Base-by-base conservation (phyloP, 2,329 filamentous ascomycete species). In the Fusarium xylarioides region DNA sequence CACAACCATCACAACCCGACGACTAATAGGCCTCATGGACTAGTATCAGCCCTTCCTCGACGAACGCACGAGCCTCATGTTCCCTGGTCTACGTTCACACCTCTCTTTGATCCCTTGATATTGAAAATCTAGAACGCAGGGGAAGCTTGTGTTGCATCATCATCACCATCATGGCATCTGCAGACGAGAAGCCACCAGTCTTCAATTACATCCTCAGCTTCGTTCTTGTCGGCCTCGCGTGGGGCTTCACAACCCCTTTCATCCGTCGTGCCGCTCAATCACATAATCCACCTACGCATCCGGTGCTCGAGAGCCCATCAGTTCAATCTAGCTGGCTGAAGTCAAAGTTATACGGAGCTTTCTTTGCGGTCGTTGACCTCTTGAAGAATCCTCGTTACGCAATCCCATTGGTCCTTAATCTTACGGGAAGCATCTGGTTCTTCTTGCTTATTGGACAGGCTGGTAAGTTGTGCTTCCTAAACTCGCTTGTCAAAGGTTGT, bases 341-440 rank as follows among this genome's bases (percentile, higher is more conserved):
- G 78, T 84, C 85, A 61, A 92, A 89, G 77, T 70, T 92, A 3
- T 89, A 90, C 71, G 88, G 88, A 3, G 86, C 91, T 12, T 89
- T 92, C 78, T 96, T 94, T 80, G 92, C 91, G 7, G 93, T 95
- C 2, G 78, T 91, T 18, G 95, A 97, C 79, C 85, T 98, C 66
- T 83, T 98, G 58, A 86, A 88, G 66, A 95, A 95, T 75, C 95
- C 95, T 40, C 88, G 90, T 23, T 98, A 98, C 82, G 93, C 94
- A 11, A 83, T 97, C 32, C 95, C 95, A 26, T 83, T 98, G 75
- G 83, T 97, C 58, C 83, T 97, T 66, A 98, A 98, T 80, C 84
- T 98, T 59, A 97, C 95, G 6, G 95, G 95, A 35, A 97, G 94
- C 79, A 88, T 98, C 62, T 98, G 95, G 95, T 98, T 98, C 83